Percentiles rank a stretch among this genome's conserved stretches.
phyloP scores from a whole-genome alignment of 306 rosid genomes.

The Amphicarpaea edgeworthii region DNA sequence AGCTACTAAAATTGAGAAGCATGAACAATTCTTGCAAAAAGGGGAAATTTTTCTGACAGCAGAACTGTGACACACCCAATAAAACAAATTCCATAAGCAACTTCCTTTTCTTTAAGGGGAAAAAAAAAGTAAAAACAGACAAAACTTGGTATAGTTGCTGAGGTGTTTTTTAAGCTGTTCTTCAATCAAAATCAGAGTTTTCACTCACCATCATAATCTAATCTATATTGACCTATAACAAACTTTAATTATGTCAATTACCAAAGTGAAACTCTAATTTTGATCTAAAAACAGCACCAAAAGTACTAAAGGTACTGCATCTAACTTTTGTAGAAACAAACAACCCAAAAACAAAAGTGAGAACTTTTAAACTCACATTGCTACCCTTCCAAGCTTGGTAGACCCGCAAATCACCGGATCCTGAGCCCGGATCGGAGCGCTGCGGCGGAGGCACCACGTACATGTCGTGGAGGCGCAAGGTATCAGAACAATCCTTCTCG shows the following conservation, averaged over 20 bases:
- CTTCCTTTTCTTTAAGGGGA: neutral
- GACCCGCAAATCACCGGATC: slow-evolving; percentile 81
- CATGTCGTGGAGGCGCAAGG: slow-evolving; percentile 48
- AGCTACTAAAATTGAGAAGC: slow-evolving; percentile 23
- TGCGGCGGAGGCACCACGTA: slow-evolving; percentile 96
- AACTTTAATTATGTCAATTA: neutral
- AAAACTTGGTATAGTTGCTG: neutral
- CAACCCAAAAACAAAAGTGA: neutral
- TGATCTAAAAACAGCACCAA: neutral
- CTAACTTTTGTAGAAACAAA: neutral
- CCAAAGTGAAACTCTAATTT: neutral
- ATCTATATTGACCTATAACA: neutral
- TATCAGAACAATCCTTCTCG: slow-evolving; percentile 1
- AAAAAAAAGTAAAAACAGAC: neutral
- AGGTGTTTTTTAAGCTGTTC: neutral
- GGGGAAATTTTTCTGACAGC: slow-evolving; percentile 8
- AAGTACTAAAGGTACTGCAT: neutral
- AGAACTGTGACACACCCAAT: slow-evolving; percentile 9
- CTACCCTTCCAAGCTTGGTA: slow-evolving; percentile 96
- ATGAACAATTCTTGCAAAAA: slow-evolving; percentile 3
- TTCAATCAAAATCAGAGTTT: neutral
- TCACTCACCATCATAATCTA: neutral
- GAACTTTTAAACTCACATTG: slow-evolving; percentile 65
- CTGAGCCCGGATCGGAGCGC: slow-evolving; percentile 79
- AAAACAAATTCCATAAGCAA: neutral